Base-by-base conservation (phyloP, 2,329 filamentous ascomycete species). In the Emergomyces orientalis region DNA sequence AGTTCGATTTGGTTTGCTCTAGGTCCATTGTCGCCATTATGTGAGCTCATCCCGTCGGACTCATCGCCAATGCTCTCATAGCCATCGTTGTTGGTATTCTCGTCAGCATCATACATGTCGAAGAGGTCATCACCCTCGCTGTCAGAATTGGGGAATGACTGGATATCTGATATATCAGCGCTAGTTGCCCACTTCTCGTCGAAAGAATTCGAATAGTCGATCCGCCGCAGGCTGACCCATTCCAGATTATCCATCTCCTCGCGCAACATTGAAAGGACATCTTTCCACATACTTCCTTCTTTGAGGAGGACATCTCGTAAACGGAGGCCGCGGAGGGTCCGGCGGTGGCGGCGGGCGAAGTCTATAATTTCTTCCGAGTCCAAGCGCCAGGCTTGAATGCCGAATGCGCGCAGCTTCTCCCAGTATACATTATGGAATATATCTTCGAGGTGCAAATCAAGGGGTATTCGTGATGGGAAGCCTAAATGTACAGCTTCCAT, bases 401-500 rank as follows among this genome's bases (percentile, higher is more conserved):
- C 86, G 62, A 88, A 82, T 1, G 85, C 84, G 41, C 84, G 79
- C 5, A 89, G 75, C 41, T 82, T 82, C 17, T 82, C 79, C 84
- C 85, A 88, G 52, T 79, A 78, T 8, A 86, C 79, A 63, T 82
- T 75, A 68, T 88, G 85, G 69, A 89, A 88, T 30, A 88, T 77
- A 6, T 81, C 78, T 64, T 86, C 83, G 2, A 88, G 77, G 5
- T 78, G 78, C 25, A 88, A 71, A 27, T 79, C 80, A 2, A 88
- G 73, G 0, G 85, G 85, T 22, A 78, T 71, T 62, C 82, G 78
- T 7, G 81, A 80, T 0, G 84, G 83, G 66, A 88, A 88, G 3
- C 86, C 85, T 41, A 89, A 78, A 67, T 88, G 85, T 22, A 89
- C 76, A 25, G 84, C 81, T 63, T 83, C 80, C 68, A 89, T 81